Evolutionary conservation across 805 yeast genomes (phyloP), one percentile per base, ranked within the genome.

Genomic region (Sugiyamaella valdiviana): DNA sequence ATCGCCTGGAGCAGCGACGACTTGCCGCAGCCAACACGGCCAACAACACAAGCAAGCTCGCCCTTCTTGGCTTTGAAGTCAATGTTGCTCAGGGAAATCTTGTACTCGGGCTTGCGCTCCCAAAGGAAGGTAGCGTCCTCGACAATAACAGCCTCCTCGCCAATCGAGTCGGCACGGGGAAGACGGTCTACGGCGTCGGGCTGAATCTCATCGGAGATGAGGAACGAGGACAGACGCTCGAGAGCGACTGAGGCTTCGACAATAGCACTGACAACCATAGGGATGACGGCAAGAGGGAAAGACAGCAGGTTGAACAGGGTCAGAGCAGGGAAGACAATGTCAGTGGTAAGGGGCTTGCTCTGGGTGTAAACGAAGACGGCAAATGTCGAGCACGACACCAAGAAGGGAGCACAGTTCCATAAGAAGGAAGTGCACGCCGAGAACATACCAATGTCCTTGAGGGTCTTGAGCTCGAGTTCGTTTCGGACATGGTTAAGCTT

Each of bases 201-300:
- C 66, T 93, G 97, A 49, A 93, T 72, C 63, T 93, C 98, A 16
- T 65, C 65, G 52, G 85, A 74, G 10, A 78, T 73, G 56, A 93
- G 73, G 66, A 85, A 93, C 35, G 76, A 74, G 2, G 81, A 76
- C 57, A 93, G 75, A 74, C 99, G 71, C 35, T 51, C 52, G 23
- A 65, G 51, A 9, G 75, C 72, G 3, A 71, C 75, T 51, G 87
- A 85, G 2, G 97, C 88, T 65, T 93, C 99, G 52, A 95, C 83
- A 44, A 88, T 68, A 41, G 85, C 74, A 15, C 95, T 83, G 53
- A 93, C 80, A 14, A 91, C 90, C 79, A 81, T 85, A 39, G 99
- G 99, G 54, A 93, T 76, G 36, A 88, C 87, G 9, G 95, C 90
- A 54, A 93, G 74, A 40, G 99, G 99, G 79, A 93, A 93, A 0